A percentile compares a stretch with the other conserved stretches of the same genome.
These are phyloP conservation scores for Camelina neglecta DNA, from an alignment of 345 rosid species.

Conservation along the genomic window DNA sequence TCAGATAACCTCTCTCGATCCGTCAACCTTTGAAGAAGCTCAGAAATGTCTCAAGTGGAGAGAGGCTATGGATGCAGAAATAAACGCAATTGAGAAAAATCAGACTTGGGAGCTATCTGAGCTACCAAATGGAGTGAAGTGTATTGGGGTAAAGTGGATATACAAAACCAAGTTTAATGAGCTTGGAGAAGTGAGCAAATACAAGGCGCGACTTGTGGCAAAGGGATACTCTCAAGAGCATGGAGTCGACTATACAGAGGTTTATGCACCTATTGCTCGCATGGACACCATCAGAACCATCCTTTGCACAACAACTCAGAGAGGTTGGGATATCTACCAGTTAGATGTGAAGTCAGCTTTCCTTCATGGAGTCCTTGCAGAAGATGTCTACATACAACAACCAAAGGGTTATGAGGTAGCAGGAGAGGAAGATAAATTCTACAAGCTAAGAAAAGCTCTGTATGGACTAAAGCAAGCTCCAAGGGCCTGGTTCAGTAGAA, in stretches of 20 bases:
- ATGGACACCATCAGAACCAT: not conserved
- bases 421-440: not conserved
- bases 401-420: not conserved
- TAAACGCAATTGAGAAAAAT: not conserved
- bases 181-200: not conserved
- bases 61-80: no score
- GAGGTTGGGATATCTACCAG: not conserved
- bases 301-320: not conserved
- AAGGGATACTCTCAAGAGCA: not conserved
- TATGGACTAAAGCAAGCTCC: not conserved
- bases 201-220: not conserved
- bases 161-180: not conserved
- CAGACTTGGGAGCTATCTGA: not conserved
- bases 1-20: no score
- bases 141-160: not conserved
- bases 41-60: no score
- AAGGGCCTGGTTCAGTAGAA: not conserved
- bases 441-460: not conserved
- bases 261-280: not conserved
- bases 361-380: not conserved
- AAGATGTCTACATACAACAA: not conserved
- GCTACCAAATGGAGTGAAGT: fast-evolving
- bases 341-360: not conserved
- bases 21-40: no score
- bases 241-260: not conserved